Percentiles rank a stretch among this genome's conserved stretches.
Evolutionary conservation across 441 rosid genomes (phyloP).

Genomic region (Hura crepitans): DNA sequence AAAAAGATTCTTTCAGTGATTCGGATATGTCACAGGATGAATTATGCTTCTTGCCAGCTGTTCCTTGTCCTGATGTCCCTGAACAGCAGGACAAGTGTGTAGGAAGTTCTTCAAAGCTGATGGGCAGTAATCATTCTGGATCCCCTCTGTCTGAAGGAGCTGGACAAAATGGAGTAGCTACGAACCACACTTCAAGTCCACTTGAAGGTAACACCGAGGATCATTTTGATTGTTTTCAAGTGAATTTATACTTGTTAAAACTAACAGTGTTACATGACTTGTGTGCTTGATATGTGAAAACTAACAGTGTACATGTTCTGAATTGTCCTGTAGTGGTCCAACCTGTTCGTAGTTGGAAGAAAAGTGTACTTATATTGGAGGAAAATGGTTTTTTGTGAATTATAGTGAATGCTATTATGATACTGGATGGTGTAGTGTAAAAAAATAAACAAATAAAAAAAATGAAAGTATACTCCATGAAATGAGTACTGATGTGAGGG

Average conservation of each 20-base stretch:
- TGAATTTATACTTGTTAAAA: too few species aligned
- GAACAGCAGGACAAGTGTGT: conserved; percentile 61
- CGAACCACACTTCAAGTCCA: conserved; percentile 63
- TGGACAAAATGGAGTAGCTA: conserved; percentile 61
- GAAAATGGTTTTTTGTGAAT: background rate
- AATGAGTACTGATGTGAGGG: too few species aligned
- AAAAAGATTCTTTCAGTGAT: conserved; percentile 84
- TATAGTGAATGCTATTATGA: background rate
- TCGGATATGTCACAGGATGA: conserved; percentile 95
- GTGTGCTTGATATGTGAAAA: background rate
- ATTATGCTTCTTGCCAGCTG: conserved; percentile 82
- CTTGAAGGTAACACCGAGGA: conserved; percentile 52
- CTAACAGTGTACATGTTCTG: background rate
- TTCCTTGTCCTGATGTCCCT: conserved; percentile 72
- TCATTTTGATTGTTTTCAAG: background rate
- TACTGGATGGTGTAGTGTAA: too few species aligned
- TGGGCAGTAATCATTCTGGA: conserved; percentile 59
- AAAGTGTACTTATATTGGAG: background rate
- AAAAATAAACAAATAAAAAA: too few species aligned
- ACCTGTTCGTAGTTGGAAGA: background rate
- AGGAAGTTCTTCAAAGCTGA: conserved; percentile 62
- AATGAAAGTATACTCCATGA: too few species aligned
- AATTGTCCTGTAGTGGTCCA: too few species aligned
- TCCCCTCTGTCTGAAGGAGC: conserved; percentile 81
- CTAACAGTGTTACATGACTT: background rate